Evolutionary conservation across 305 asterid species (phyloP), one percentile per base, ranked within the genome.

Genomic region (Petunia hybrid): DNA sequence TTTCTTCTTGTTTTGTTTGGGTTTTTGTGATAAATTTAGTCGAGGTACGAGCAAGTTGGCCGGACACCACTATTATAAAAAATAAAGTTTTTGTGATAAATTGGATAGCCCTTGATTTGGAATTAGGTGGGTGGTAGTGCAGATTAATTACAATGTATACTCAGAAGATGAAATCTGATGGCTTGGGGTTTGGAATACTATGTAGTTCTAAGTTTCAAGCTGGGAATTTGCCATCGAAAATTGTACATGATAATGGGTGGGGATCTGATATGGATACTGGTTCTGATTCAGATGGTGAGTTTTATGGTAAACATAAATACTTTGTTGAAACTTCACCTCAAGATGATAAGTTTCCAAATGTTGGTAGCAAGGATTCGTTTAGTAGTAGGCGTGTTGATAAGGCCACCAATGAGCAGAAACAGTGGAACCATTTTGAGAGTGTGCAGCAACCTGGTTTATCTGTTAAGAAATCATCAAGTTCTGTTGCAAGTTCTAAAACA

Each of bases 271-370:
- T 91, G 94, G 94, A 90, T 68, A 85, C 90, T 8, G 83, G 86
- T 70, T 92, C 95, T 3, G 97, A 92, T 81, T 95, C 99, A 0
- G 99, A 95, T 13, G 87, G 82, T 12, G 97, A 89, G 79, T 80
- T 82, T 68, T 86, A 90, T 73, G 98, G 93, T 39, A 88, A 88
- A 3, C 89, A 39, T 53, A 38, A 87, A 0, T 91, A 89, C 80
- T 91, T 98, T 0, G 85, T 88, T 6, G 97, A 93, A 83, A 89
- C 97, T 40, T 93, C 99, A 0, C 97, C 98, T 2, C 98, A 94
- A 80, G 98, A 95, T 82, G 92, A 94, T 77, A 94, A 89, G 83
- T 82, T 87, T 77, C 86, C 81, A 16, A 84, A 85, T 81, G 87
- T 91, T 81, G 81, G 88, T 69, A 83, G 83, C 70, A 60, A 55